Base-by-base conservation (phyloP, 148 eudicot genomes). In the Pouteria glomerata region DNA sequence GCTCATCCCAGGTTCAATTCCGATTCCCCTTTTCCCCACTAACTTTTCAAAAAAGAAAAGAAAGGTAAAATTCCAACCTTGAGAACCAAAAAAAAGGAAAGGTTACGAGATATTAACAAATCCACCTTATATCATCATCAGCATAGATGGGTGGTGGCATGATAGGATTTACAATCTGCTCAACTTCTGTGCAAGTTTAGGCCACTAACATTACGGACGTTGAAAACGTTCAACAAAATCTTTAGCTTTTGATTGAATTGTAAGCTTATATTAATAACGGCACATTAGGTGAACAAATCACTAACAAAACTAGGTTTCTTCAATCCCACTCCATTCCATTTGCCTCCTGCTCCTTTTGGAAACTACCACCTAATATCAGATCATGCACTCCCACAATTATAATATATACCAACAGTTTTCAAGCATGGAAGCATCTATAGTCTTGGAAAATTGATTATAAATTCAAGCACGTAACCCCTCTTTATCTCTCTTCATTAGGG, bases 271-370 rank as follows among this genome's bases (percentile, higher is more conserved):
- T n/a, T 42, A 48, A 37, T 8, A 57, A 30, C 8, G 11, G 26
- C 30, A 59, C 53, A 67, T 75, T 80, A 66, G 83, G 79, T 72
- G 62, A 80, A 76, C 83, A 80, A 80, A 80, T 67, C 79, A 75
- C 78, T 76, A 34, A 57, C 64, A 52, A 62, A 73, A 37, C 23
- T 41, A 56, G 13, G 53, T 78, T 68, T 50, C 57, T 73, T 56
- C 30, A 21, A 18, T 42, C 66, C 77, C 71, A 65, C 77, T 66
- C 77, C 77, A 57, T 74, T 35, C 34, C 30, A 57, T 48, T 57
- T 21, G 33, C 65, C 77, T 10, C 78, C 78, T 52, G 61, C 78
- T 69, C 78, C 74, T 37, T 76, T 69, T 26, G 33, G 75, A 63
- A 53, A 4, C 24, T 0, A 12, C 55, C 13, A 74, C 77, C 77